Base-by-base conservation (phyloP, 805 yeast species). In the Lachancea cidri region DNA sequence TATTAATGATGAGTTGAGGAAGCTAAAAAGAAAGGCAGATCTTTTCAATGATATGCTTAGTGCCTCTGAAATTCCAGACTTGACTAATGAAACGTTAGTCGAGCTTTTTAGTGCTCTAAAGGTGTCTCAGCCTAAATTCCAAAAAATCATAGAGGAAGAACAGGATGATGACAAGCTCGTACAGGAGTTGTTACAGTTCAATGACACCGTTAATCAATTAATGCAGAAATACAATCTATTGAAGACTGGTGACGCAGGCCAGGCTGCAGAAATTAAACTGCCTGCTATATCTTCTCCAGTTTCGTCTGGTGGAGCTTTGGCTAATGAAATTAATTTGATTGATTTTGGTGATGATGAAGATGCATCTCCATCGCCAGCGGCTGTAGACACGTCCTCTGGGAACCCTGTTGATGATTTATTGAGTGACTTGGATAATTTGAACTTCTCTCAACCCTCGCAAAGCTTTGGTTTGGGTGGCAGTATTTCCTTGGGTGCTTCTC, bases 11-110 rank as follows among this genome's bases (percentile, higher is more conserved):
- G 98, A 93, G 57, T 71, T 93, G 39, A 86, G 84, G 36, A 82
- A 85, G 59, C 73, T 93, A 54, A 81, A 79, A 53, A 76, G 95
- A 42, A 93, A 93, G 65, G 85, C 87, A 11, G 95, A 86, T 49
- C 71, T 93, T 33, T 77, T 93, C 47, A 81, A 82, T 42, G 97
- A 91, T 53, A 89, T 93, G 96, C 69, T 91, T 45, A 65, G 68
- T 50, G 66, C 74, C 33, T 64, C 79, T 9, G 71, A 70, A 40
- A 43, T 57, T 2, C 43, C 54, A 15, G 71, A 67, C 46, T 43
- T 60, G 18, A 48, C 51, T 20, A 63, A 62, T 43, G 98, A 91
- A 52, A 89, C 96, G 3, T 62, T 86, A 15, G 70, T 73, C 36
- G 98, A 93, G 54, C 71, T 93, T 42, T 85, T 80, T 54, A 72